Evolutionary conservation across 345 rosid species (phyloP), one percentile per base, ranked within the genome.

Genomic region (Carallia brachiata): DNA sequence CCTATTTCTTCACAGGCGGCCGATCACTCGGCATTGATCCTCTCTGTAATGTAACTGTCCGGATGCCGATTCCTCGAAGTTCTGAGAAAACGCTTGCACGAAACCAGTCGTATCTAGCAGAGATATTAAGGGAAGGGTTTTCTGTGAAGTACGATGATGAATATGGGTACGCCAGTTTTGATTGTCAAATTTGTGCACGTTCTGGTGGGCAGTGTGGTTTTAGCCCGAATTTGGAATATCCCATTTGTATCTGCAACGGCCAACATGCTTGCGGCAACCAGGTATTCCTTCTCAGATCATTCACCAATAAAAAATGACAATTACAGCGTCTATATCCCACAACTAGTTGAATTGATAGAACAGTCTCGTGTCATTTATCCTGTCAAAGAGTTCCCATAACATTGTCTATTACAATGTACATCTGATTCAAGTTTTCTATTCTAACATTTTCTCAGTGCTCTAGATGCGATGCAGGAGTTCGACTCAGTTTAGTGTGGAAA

Each of bases 101-200:
- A 1, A 10, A 77, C 40, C 53, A 61, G 48, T 79, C 85, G 8
- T 17, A 9, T 64, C 80, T 82, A 23, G 4, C 3, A 36, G 76
- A 81, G 36, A 79, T 70, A 73, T 60, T 85, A 61, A 79, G 59
- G 68, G 70, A 63, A 8, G 89, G 87, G 54, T 85, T 85, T 36
- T 64, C 27, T 44, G 82, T 71, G 39, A 71, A 34, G 18, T 83
- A 83, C 63, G 66, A 52, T 0, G 44, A 62, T 65, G 72, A 75
- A 7, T 77, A 68, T n/a, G 50, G 32, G 34, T 70, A 61, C 57
- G 9, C 6, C 9, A 53, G 57, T 18, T 53, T 53, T 32, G 74
- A 73, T 62, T 83, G 84, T 19, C 28, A 10, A 0, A 6, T 6
- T 12, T 81, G 89, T 63, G 6, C 16, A 17, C 62, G 52, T 32